These are phyloP conservation scores for Alternaria consortialis DNA, from an alignment of 2,329 filamentous ascomycete genomes.

Conservation along the genomic window DNA sequence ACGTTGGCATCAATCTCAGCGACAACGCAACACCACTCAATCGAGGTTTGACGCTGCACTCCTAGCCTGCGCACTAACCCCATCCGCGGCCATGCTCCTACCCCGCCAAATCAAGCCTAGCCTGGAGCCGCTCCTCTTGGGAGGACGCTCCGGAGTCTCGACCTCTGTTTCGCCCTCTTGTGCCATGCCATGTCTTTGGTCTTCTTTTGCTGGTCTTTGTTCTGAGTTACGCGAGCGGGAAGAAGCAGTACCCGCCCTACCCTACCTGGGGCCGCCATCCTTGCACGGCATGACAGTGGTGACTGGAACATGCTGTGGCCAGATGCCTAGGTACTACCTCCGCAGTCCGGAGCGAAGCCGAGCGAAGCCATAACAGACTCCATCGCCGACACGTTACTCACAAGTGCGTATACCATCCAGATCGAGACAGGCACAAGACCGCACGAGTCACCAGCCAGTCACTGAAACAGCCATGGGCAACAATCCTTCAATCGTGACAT, in stretches of 20 bases:
- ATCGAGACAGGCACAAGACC: slow-evolving; percentile 6
- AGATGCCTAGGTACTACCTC: slow-evolving; percentile 5
- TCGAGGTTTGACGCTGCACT: slow-evolving; percentile 1
- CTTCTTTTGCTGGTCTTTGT: not conserved
- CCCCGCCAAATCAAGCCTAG: slow-evolving; percentile 13
- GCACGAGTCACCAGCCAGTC: slow-evolving; percentile 22
- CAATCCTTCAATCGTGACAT: not conserved
- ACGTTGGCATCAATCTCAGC: not conserved
- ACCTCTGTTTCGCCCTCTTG: slow-evolving; percentile 1
- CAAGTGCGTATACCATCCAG: not conserved
- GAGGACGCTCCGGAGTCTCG: slow-evolving; percentile 8
- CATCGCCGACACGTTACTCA: slow-evolving; percentile 20
- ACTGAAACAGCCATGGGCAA: not conserved
- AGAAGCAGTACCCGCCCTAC: slow-evolving; percentile 9
- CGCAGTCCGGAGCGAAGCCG: slow-evolving; percentile 24
- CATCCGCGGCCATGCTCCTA: slow-evolving; percentile 7
- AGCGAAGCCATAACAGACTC: slow-evolving; percentile 20
- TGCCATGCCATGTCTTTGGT: slow-evolving; percentile 2
- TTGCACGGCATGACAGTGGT: slow-evolving; percentile 17
- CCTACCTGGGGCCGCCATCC: slow-evolving; percentile 15
- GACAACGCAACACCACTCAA: slow-evolving; percentile 7
- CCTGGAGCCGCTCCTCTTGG: slow-evolving; percentile 9
- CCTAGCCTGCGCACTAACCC: slow-evolving; percentile 5
- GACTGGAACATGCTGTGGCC: slow-evolving; percentile 15
- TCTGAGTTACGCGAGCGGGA: slow-evolving; percentile 8